These are phyloP conservation scores for Cyclotella distinguenda DNA, from an alignment of 108 stramenopile genomes.

Conservation along the genomic window DNA sequence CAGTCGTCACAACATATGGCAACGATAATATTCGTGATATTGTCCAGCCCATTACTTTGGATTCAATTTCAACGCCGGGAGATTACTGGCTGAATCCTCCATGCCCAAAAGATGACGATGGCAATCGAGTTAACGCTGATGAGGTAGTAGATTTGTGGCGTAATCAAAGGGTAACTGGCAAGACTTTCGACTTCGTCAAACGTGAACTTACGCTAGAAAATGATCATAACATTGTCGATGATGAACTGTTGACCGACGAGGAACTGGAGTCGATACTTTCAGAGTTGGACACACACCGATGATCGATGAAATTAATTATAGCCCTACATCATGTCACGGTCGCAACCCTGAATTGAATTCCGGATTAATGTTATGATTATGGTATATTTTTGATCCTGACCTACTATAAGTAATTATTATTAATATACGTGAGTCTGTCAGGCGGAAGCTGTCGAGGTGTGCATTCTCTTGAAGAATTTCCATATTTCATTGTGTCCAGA, in stretches of 20 bases:
- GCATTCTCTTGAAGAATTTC: too few species aligned
- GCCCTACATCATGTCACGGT: too few species aligned
- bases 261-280: slow-evolving; percentile 57
- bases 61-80: slow-evolving; percentile 81
- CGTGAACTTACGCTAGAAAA: not conserved
- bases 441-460: too few species aligned
- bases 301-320: too few species aligned
- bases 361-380: too few species aligned
- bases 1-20: slow-evolving; percentile 41
- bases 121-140: slow-evolving; percentile 51
- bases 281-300: slow-evolving; percentile 67
- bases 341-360: too few species aligned
- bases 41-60: slow-evolving; percentile 49
- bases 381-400: too few species aligned
- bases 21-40: slow-evolving; percentile 47
- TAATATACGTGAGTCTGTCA: too few species aligned
- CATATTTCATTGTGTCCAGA: not conserved
- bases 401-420: too few species aligned
- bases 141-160: slow-evolving; percentile 45
- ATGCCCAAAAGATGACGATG: slow-evolving; percentile 60
- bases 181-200: not conserved
- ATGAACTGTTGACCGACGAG: slow-evolving; percentile 52
- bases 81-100: slow-evolving; percentile 85
- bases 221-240: too few species aligned
- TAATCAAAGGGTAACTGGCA: slow-evolving; percentile 17